phyloP scores from a whole-genome alignment of 805 yeast genomes.

The Starmera pachycereana region DNA sequence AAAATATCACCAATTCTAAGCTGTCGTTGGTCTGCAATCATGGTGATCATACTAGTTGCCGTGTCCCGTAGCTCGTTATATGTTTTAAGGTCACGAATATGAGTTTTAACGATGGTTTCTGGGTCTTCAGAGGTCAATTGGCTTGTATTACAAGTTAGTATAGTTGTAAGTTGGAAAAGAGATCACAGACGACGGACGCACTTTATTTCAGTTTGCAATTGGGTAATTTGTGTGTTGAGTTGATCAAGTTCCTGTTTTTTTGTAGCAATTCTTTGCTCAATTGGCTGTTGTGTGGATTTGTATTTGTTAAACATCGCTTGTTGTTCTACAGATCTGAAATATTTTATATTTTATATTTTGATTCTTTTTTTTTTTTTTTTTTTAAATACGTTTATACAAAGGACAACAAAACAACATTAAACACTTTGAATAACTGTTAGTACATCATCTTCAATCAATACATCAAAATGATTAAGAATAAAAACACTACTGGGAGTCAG shows the following conservation, averaged over 20 bases:
- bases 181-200: too few species aligned
- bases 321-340: background rate
- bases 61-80: conserved; percentile 58
- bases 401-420: background rate
- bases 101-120: conserved; percentile 35
- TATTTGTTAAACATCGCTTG: background rate
- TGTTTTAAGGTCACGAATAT: conserved; percentile 39
- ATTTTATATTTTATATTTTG: too few species aligned
- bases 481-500: conserved; percentile 9
- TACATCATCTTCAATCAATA: background rate
- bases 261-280: conserved; percentile 4
- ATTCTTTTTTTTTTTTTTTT: too few species aligned
- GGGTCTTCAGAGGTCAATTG: conserved; percentile 24
- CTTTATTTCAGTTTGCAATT: conserved; percentile 4
- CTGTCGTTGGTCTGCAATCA: conserved; percentile 51
- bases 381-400: too few species aligned
- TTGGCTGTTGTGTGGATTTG: conserved; percentile 2
- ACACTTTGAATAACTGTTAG: too few species aligned
- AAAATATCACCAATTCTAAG: conserved; percentile 36
- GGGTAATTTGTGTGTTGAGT: conserved; percentile 3
- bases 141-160: background rate
- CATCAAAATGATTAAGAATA: too few species aligned
- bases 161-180: too few species aligned
- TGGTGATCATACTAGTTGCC: conserved; percentile 43
- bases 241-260: conserved; percentile 3